Percentiles rank a stretch among this genome's conserved stretches.
Evolutionary conservation across 2,329 filamentous ascomycete genomes (phyloP).

Genomic region (Neocatenulostroma microsporum): DNA sequence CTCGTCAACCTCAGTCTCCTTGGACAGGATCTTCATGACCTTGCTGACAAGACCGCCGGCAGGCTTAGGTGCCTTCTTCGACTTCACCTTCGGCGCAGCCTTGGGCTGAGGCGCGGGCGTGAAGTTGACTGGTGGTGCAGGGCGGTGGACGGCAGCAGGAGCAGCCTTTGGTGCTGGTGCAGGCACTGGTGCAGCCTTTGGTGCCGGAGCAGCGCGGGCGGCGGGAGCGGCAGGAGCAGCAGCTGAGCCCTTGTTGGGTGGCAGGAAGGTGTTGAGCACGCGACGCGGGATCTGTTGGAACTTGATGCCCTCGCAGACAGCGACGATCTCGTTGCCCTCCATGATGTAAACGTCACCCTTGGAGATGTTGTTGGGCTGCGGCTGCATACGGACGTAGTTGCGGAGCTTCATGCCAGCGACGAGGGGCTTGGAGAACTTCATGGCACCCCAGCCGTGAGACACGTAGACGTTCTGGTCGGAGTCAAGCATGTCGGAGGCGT

Average conservation of each 20-base stretch:
- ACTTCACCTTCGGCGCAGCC: conserved; percentile 25
- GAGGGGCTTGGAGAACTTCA: conserved; percentile 39
- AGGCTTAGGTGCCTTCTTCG: conserved; percentile 45
- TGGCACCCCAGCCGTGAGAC: conserved; percentile 54
- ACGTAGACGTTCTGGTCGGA: conserved; percentile 54
- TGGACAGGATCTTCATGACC: conserved; percentile 60
- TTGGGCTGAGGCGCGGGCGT: conserved; percentile 16
- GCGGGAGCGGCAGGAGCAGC: conserved; percentile 26
- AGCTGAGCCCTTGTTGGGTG: conserved; percentile 44
- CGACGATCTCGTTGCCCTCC: conserved; percentile 52
- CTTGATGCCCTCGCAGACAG: conserved; percentile 54
- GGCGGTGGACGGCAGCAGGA: conserved; percentile 16
- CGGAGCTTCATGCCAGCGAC: conserved; percentile 47
- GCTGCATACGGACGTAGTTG: conserved; percentile 57
- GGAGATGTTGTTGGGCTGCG: conserved; percentile 47
- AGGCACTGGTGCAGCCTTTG: conserved; percentile 23
- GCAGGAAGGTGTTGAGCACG: conserved; percentile 59
- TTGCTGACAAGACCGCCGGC: conserved; percentile 40
- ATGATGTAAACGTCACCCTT: conserved; percentile 55
- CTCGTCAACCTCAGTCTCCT: conserved; percentile 54
- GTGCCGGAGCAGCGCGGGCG: conserved; percentile 32
- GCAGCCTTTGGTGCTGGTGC: conserved; percentile 11
- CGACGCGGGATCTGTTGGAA: conserved; percentile 61
- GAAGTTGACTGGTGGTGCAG: conserved; percentile 16
- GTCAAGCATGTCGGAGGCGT: conserved; percentile 51